Conservation (phyloP, 495 filamentous ascomycete genomes). For the Penicillium paradoxum region DNA sequence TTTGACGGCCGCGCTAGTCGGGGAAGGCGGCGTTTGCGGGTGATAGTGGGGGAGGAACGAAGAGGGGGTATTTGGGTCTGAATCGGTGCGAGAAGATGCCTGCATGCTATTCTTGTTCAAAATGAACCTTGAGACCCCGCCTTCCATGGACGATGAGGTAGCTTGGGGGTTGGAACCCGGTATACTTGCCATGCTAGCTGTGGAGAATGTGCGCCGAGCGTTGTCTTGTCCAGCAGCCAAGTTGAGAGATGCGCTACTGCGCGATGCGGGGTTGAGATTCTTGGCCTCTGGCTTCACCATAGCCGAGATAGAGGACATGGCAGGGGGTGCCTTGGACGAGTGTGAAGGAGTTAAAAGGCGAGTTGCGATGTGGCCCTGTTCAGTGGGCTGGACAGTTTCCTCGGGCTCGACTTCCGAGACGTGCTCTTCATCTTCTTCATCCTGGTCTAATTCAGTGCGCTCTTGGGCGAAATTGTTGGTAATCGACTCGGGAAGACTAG, state of each 20-base stretch:
- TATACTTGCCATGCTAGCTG: constrained; percentile 26
- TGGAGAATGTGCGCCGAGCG: constrained; percentile 32
- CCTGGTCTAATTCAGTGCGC: constrained; percentile 13
- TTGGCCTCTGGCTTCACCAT: constrained; percentile 34
- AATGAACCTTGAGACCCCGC: constrained; percentile 45
- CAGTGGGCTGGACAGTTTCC: constrained; percentile 15
- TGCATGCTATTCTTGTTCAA: constrained; percentile 29
- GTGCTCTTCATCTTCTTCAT: constrained; percentile 14
- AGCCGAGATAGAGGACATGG: constrained; percentile 48
- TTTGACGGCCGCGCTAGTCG: constrained; percentile 19
- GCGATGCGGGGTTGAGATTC: constrained; percentile 30
- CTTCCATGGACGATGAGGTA: constrained; percentile 46
- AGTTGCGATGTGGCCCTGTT: constrained; percentile 36
- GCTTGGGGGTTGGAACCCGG: constrained; percentile 29
- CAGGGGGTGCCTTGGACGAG: constrained; percentile 43
- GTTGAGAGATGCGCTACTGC: constrained; percentile 36
- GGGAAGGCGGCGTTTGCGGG: constrained; percentile 43
- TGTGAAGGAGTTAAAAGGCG: constrained; percentile 39
- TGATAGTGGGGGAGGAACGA: constrained; percentile 48
- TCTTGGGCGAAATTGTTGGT: constrained; percentile 30
- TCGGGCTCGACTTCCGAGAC: constrained; percentile 22
- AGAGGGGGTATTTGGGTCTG: constrained; percentile 46
- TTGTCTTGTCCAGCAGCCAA: constrained; percentile 32
- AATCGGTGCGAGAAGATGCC: constrained; percentile 38
- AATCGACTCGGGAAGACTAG: constrained; percentile 43